Evolutionary conservation across 106 monocot genomes (phyloP).

Genomic region (Apostasia ramifera): DNA sequence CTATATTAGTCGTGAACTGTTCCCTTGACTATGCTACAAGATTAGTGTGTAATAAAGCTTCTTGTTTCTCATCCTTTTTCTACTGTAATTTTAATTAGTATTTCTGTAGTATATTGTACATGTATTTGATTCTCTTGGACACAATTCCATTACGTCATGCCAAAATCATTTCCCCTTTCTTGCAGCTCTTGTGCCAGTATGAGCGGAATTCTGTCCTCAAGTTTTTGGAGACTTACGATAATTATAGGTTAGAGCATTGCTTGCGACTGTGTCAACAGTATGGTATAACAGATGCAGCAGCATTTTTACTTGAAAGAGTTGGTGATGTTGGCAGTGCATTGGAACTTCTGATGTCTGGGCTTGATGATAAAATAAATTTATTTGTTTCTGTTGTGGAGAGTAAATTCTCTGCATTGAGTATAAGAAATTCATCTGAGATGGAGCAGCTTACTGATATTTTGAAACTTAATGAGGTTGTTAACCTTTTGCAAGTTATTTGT

Average conservation of each 20-base stretch:
- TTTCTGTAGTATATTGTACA: no score
- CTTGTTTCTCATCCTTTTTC: no score
- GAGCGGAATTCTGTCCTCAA: slow-evolving; percentile 77
- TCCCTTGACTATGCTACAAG: no score
- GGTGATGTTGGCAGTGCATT: slow-evolving; percentile 90
- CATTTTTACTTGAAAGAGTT: slow-evolving; percentile 90
- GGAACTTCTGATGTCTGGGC: slow-evolving; percentile 42
- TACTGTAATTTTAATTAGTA: no score
- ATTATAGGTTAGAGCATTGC: slow-evolving; percentile 84
- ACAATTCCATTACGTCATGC: background rate
- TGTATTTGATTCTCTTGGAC: no score
- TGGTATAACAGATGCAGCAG: slow-evolving; percentile 85
- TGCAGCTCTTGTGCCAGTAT: slow-evolving; percentile 90
- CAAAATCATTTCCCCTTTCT: slow-evolving; percentile 4
- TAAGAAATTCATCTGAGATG: slow-evolving; percentile 6
- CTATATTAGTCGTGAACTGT: no score
- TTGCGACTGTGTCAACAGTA: slow-evolving; percentile 76
- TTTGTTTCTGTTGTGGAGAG: slow-evolving; percentile 58
- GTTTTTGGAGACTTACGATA: slow-evolving; percentile 89
- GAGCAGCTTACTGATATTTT: slow-evolving; percentile 34
- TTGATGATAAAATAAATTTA: slow-evolving; percentile 51
- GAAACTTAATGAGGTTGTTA: slow-evolving; percentile 63
- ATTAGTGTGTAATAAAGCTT: no score
- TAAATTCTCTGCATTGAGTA: slow-evolving; percentile 7
- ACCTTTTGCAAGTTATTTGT: background rate